phyloP scores from a whole-genome alignment of 495 filamentous ascomycete genomes.

The Tricharina praecox region DNA sequence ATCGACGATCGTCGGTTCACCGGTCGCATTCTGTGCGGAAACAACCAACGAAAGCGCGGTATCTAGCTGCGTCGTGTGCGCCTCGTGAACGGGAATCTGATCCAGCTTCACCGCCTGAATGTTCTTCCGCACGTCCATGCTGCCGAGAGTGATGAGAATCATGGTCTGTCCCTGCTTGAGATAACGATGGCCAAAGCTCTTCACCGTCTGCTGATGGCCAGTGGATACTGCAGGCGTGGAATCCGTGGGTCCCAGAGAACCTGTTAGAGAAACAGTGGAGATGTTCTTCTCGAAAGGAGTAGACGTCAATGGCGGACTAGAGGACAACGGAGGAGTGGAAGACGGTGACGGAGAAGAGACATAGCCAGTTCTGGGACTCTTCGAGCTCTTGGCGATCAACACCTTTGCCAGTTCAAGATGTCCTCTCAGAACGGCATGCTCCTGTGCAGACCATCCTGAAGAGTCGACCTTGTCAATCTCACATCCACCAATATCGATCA shows the following conservation, averaged over 20 bases:
- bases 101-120: slow-evolving; percentile 73
- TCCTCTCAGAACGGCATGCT: slow-evolving; percentile 79
- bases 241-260: slow-evolving; percentile 11
- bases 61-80: slow-evolving; percentile 81
- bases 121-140: slow-evolving; percentile 79
- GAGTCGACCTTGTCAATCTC: slow-evolving; percentile 55
- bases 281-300: slow-evolving; percentile 8
- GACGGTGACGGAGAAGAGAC: slow-evolving; percentile 11
- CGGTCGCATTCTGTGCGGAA: slow-evolving; percentile 71
- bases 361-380: background rate
- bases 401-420: slow-evolving; percentile 58
- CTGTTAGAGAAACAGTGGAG: slow-evolving; percentile 2
- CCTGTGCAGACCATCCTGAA: slow-evolving; percentile 87
- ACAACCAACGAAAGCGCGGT: slow-evolving; percentile 84
- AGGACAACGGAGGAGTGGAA: slow-evolving; percentile 14
- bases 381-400: slow-evolving; percentile 11
- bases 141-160: slow-evolving; percentile 80
- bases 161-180: slow-evolving; percentile 65
- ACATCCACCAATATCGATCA: slow-evolving; percentile 54
- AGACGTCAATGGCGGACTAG: slow-evolving; percentile 7
- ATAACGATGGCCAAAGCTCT: slow-evolving; percentile 91
- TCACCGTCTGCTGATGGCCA: slow-evolving; percentile 39
- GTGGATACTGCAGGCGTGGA: slow-evolving; percentile 33
- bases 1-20: slow-evolving; percentile 77
- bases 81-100: slow-evolving; percentile 65